A percentile compares a stretch with the other conserved stretches of the same genome.
Evolutionary conservation across 345 rosid species (phyloP).

Genomic region (Trapa bicornis): DNA sequence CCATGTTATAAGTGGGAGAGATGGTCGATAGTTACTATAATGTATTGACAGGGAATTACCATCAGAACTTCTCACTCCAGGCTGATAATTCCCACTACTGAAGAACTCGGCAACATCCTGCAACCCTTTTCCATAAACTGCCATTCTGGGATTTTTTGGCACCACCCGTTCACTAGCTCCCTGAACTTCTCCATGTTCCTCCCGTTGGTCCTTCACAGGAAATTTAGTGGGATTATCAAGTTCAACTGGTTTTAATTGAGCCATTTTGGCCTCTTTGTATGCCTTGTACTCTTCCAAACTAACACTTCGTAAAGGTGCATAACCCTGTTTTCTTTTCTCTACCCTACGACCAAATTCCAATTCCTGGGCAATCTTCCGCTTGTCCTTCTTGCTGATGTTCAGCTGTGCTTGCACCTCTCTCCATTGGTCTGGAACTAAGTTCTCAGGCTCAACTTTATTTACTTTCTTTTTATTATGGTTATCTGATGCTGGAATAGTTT

Average conservation of each 20-base stretch:
- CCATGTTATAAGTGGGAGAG: background rate
- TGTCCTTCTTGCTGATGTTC: slow-evolving; percentile 68
- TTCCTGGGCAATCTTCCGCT: slow-evolving; percentile 65
- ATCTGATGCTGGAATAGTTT: slow-evolving; percentile 2
- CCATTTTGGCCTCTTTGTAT: slow-evolving; percentile 52
- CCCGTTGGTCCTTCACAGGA: slow-evolving; percentile 11
- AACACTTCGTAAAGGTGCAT: slow-evolving; percentile 42
- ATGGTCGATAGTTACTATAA: background rate
- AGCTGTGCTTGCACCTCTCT: slow-evolving; percentile 68
- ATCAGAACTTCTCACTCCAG: slow-evolving; percentile 36
- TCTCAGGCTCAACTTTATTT: slow-evolving; percentile 33
- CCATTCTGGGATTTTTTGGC: slow-evolving; percentile 86
- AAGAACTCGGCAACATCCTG: slow-evolving; percentile 65
- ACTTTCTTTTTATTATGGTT: slow-evolving; percentile 14
- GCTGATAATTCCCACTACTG: slow-evolving; percentile 44
- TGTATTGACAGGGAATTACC: slow-evolving; percentile 24
- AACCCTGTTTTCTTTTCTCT: slow-evolving; percentile 56
- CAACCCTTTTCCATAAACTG: slow-evolving; percentile 78
- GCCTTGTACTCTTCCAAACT: slow-evolving; percentile 49
- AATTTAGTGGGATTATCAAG: slow-evolving; percentile 43
- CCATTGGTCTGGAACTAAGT: slow-evolving; percentile 84
- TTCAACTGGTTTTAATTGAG: slow-evolving; percentile 47
- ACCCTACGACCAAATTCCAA: slow-evolving; percentile 64
- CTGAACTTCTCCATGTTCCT: slow-evolving; percentile 7
- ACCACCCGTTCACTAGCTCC: slow-evolving; percentile 35